phyloP scores from a whole-genome alignment of 345 rosid species.

The Nephelium lappaceum region DNA sequence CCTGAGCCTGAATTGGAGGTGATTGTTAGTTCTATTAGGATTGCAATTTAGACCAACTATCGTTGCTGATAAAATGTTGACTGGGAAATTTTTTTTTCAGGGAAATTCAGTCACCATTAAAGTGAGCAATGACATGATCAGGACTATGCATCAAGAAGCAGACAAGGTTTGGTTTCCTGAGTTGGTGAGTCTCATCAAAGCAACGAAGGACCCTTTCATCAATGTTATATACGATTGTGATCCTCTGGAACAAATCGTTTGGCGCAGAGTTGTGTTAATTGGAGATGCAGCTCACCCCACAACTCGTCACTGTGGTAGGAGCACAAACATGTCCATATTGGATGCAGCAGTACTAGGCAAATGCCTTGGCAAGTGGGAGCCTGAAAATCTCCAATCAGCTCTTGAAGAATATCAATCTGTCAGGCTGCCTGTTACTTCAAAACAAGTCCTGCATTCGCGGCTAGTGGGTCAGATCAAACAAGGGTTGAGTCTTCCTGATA shows the following conservation, averaged over 20 bases:
- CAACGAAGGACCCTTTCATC: constrained; percentile 70
- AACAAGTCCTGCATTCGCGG: constrained; percentile 66
- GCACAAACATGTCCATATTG: constrained; percentile 74
- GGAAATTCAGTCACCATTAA: constrained; percentile 66
- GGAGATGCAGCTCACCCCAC: constrained; percentile 91
- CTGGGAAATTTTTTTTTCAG: constrained; percentile 29
- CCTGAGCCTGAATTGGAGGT: constrained; percentile 71
- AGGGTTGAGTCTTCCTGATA: constrained; percentile 44
- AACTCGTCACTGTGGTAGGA: constrained; percentile 68
- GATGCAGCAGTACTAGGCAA: constrained; percentile 70
- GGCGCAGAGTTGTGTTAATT: constrained; percentile 59
- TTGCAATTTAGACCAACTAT: background rate
- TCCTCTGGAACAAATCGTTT: constrained; percentile 48
- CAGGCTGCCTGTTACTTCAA: constrained; percentile 52
- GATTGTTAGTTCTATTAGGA: constrained; percentile 1
- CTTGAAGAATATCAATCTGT: constrained; percentile 66
- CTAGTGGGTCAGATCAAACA: constrained; percentile 62
- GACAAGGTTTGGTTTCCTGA: constrained; percentile 66
- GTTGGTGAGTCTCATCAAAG: constrained; percentile 54
- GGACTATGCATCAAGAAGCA: constrained; percentile 58
- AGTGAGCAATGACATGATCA: constrained; percentile 54
- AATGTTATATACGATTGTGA: constrained; percentile 73
- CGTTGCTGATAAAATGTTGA: too few relatives aligned
- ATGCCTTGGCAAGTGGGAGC: constrained; percentile 54
- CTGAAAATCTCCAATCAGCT: constrained; percentile 42